Conservation (phyloP, 2,329 filamentous ascomycete genomes). For the Penicillium sp. region DNA sequence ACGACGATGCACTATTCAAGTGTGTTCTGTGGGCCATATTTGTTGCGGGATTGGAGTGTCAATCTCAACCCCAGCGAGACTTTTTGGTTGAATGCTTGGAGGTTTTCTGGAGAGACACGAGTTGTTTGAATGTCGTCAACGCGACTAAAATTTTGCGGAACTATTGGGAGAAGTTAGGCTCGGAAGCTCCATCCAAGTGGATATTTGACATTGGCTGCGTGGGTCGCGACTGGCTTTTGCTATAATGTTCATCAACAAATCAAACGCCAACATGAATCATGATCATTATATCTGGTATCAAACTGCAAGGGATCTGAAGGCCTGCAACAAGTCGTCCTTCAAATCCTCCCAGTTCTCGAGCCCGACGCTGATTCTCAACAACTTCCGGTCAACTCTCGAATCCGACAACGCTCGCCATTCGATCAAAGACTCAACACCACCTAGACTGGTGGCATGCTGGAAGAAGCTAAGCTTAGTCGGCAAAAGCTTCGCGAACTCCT, state of each 20-base stretch:
- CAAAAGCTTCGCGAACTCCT: conserved; percentile 64
- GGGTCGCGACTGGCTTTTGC: conserved; percentile 34
- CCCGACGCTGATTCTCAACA: conserved; percentile 81
- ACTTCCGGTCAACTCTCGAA: conserved; percentile 64
- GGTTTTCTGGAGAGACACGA: conserved; percentile 33
- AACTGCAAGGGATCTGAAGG: conserved; percentile 2
- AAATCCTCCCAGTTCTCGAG: conserved; percentile 84
- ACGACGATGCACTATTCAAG: conserved; percentile 31
- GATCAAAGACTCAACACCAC: conserved; percentile 91
- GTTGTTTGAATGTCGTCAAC: conserved; percentile 36
- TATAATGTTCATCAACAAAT: conserved; percentile 14
- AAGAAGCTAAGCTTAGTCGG: conserved; percentile 80
- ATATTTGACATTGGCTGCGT: conserved; percentile 33
- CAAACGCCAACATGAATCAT: neutral
- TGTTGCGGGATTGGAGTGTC: conserved; percentile 35
- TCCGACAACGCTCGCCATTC: conserved; percentile 96
- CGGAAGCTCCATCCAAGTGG: conserved; percentile 22
- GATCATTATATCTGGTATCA: neutral
- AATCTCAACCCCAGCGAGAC: conserved; percentile 21
- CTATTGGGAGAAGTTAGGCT: conserved; percentile 25
- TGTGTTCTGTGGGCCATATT: conserved; percentile 40
- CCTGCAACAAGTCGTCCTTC: conserved; percentile 65
- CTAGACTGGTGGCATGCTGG: conserved; percentile 91
- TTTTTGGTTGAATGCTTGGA: conserved; percentile 29
- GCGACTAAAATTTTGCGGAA: conserved; percentile 31